Conservation (phyloP, 306 rosid species). For the Parietaria judaica region DNA sequence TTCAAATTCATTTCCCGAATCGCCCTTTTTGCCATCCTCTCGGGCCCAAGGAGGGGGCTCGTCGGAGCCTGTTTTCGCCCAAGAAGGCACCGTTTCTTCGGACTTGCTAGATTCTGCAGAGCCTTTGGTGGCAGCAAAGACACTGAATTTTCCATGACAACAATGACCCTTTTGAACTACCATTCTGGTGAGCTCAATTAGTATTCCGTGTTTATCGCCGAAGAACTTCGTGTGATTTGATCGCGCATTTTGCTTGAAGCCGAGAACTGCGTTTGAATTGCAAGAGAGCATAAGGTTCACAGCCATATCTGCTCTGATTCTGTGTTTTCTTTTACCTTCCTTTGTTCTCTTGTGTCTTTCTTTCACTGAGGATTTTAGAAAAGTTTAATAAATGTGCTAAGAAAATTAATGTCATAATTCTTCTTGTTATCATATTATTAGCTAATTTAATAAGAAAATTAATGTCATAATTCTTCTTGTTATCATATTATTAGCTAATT, state of each 20-base stretch:
- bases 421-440: no score
- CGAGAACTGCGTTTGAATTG: slow-evolving; percentile 18
- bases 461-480: no score
- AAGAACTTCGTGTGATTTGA: slow-evolving; percentile 15
- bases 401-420: no score
- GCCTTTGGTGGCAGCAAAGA: slow-evolving; percentile 58
- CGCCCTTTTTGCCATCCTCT: slow-evolving; percentile 33
- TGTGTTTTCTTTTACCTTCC: slow-evolving; percentile 4
- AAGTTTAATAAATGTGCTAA: background rate
- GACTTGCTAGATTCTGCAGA: slow-evolving; percentile 74
- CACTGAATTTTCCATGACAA: slow-evolving; percentile 18
- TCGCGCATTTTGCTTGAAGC: slow-evolving; percentile 12
- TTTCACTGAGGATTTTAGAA: background rate
- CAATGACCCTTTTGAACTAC: slow-evolving; percentile 2
- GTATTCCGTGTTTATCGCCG: slow-evolving; percentile 19
- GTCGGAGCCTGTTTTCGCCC: slow-evolving; percentile 81
- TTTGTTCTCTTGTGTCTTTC: slow-evolving; percentile 10
- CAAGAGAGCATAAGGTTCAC: slow-evolving; percentile 19
- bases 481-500: no score
- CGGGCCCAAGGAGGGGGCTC: slow-evolving; percentile 97
- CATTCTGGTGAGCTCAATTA: slow-evolving; percentile 9
- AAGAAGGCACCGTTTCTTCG: slow-evolving; percentile 66
- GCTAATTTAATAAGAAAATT: background rate
- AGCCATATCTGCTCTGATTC: slow-evolving; percentile 25
- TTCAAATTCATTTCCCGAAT: slow-evolving; percentile 35